A percentile compares a stretch with the other conserved stretches of the same genome.
Evolutionary conservation across 768 basidiomycete genomes (phyloP).

Genomic region (Pleurotus giganteus): DNA sequence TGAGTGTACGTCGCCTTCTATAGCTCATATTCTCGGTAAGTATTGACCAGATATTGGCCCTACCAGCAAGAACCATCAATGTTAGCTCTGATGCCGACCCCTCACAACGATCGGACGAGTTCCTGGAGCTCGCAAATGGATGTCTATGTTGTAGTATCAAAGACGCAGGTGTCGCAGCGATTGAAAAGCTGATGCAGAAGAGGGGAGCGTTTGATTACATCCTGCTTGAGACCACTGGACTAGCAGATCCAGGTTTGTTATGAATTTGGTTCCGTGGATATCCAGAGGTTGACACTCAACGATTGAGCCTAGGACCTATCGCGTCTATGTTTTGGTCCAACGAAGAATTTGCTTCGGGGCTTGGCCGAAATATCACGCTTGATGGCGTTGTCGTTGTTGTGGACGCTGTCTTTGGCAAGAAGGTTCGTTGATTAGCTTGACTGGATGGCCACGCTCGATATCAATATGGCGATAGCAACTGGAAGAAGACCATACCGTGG

Average conservation of each 20-base stretch:
- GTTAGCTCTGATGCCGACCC: slow-evolving; percentile 68
- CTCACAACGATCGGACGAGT: slow-evolving; percentile 70
- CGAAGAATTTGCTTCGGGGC: slow-evolving; percentile 71
- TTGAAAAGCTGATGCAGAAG: slow-evolving; percentile 85
- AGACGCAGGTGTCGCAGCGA: slow-evolving; percentile 88
- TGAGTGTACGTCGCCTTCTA: slow-evolving; percentile 60
- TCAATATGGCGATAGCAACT: slow-evolving; percentile 62
- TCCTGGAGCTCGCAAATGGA: slow-evolving; percentile 92
- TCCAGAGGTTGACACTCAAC: not conserved
- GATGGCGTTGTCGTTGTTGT: slow-evolving; percentile 95
- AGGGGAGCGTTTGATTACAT: slow-evolving; percentile 95
- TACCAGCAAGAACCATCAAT: slow-evolving; percentile 80
- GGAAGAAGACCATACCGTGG: slow-evolving; percentile 67
- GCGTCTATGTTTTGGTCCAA: slow-evolving; percentile 87
- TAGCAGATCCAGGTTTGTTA: slow-evolving; percentile 98
- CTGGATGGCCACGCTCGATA: not conserved
- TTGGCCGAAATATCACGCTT: slow-evolving; percentile 67
- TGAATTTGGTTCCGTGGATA: slow-evolving; percentile 1
- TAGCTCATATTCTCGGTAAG: not conserved
- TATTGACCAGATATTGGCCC: slow-evolving; percentile 5
- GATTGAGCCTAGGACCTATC: slow-evolving; percentile 59
- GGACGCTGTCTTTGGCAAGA: slow-evolving; percentile 78
- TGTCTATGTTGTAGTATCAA: slow-evolving; percentile 99
- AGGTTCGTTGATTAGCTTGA: slow-evolving; percentile 23
- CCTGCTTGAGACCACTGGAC: slow-evolving; percentile 90